Conservation (phyloP, 2,329 filamentous ascomycete species). For the Xylariaceae sp. region DNA sequence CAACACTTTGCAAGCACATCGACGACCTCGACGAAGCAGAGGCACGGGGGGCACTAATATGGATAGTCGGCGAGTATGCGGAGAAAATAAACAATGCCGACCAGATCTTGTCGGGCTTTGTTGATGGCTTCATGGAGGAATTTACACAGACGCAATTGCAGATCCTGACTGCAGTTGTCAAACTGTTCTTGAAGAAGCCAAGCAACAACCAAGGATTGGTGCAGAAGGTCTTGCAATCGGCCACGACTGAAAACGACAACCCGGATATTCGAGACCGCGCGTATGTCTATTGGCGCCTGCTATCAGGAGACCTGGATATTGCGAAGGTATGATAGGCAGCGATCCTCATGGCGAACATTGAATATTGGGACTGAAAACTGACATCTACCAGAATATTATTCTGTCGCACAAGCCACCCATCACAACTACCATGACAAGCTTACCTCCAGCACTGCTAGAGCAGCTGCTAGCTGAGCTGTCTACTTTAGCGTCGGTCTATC, state of each 20-base stretch:
- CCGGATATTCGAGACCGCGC: conserved; percentile 95
- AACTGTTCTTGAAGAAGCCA: conserved; percentile 95
- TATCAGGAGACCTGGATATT: conserved; percentile 85
- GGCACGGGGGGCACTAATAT: conserved; percentile 85
- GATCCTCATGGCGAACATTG: background rate
- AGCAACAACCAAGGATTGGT: conserved; percentile 86
- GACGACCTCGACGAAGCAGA: conserved; percentile 94
- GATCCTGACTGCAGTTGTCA: conserved; percentile 94
- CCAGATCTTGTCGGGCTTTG: conserved; percentile 84
- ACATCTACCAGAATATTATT: conserved; percentile 62
- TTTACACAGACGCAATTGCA: conserved; percentile 99
- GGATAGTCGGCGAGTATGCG: conserved; percentile 98
- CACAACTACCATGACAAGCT: conserved; percentile 84
- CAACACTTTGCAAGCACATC: conserved; percentile 91
- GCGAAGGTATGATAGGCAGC: conserved; percentile 60
- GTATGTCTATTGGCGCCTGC: conserved; percentile 95
- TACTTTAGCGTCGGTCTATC: conserved; percentile 93
- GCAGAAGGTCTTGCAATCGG: conserved; percentile 87
- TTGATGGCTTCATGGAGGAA: conserved; percentile 91
- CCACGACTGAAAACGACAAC: conserved; percentile 93
- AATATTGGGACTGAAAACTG: conserved; percentile 15
- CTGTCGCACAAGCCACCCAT: conserved; percentile 93
- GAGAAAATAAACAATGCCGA: conserved; percentile 99
- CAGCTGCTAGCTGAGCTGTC: conserved; percentile 88
- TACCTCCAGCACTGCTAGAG: conserved; percentile 78